These are phyloP conservation scores for Pseudomassariella vexata DNA, from an alignment of 2,329 filamentous ascomycete species.

Conservation along the genomic window DNA sequence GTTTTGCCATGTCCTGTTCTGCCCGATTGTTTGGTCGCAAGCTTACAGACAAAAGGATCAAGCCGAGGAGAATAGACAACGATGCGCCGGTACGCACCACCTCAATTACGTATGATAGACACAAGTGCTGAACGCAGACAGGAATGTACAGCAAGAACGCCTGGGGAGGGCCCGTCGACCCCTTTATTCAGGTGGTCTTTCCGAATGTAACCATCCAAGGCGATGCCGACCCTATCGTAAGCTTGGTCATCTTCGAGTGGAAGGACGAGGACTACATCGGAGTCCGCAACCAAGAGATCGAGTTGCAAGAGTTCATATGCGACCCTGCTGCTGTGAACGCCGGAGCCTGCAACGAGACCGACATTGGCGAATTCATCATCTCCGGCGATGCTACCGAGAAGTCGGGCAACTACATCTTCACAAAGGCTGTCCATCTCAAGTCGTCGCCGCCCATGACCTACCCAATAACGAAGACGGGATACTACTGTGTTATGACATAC, in stretches of 20 bases:
- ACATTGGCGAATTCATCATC: slow-evolving; percentile 81
- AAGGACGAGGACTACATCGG: slow-evolving; percentile 77
- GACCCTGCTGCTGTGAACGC: slow-evolving; percentile 62
- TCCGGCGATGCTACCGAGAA: slow-evolving; percentile 66
- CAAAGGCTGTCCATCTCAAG: slow-evolving; percentile 77
- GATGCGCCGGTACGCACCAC: slow-evolving; percentile 57
- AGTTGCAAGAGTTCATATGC: slow-evolving; percentile 72
- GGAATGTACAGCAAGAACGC: slow-evolving; percentile 91
- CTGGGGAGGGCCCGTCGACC: slow-evolving; percentile 84
- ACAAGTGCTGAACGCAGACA: slow-evolving; percentile 29
- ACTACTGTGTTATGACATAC: slow-evolving; percentile 86
- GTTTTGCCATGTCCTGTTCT: slow-evolving; percentile 15
- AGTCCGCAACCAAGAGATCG: slow-evolving; percentile 33
- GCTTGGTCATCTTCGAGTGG: slow-evolving; percentile 92
- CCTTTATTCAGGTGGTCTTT: slow-evolving; percentile 84
- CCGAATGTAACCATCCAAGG: slow-evolving; percentile 52
- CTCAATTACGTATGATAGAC: slow-evolving; percentile 6
- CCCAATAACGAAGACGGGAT: slow-evolving; percentile 81
- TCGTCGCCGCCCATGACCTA: slow-evolving; percentile 72
- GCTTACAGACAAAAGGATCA: too few species aligned
- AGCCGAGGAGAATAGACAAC: slow-evolving; percentile 69
- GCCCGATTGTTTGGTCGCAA: too few species aligned
- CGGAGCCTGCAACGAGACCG: slow-evolving; percentile 67
- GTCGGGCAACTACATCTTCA: slow-evolving; percentile 68
- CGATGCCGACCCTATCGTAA: slow-evolving; percentile 68